Conservation (phyloP, 495 filamentous ascomycete genomes). For the Penicillium lividum region DNA sequence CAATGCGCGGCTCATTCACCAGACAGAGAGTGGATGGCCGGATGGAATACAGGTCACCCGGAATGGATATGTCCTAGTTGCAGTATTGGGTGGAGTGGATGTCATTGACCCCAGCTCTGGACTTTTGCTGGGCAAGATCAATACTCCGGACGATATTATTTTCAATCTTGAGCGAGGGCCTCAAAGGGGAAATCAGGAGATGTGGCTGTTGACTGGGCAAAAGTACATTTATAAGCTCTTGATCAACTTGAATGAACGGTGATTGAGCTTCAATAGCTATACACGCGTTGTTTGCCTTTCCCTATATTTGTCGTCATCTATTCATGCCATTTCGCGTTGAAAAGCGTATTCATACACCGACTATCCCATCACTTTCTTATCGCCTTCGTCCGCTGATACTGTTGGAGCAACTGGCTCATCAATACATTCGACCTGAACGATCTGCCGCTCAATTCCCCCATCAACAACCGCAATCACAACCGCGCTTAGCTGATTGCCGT, state of each 20-base stretch:
- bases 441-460: conserved; percentile 12
- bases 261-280: not conserved
- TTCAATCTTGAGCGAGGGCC: conserved; percentile 19
- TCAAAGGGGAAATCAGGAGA: not conserved
- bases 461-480: conserved; percentile 19
- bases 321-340: too few relatives aligned
- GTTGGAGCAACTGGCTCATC: conserved; percentile 19
- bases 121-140: conserved; percentile 14
- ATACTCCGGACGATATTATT: conserved; percentile 17
- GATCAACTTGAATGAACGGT: conserved; percentile 6
- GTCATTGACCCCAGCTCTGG: conserved; percentile 11
- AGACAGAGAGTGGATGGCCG: conserved; percentile 17
- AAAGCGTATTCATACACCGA: not conserved
- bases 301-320: too few relatives aligned
- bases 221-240: conserved; percentile 15
- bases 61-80: conserved; percentile 14
- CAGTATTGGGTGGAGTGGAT: conserved; percentile 17
- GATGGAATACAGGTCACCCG: conserved; percentile 19
- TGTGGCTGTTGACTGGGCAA: conserved; percentile 18
- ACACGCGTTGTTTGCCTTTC: too few relatives aligned
- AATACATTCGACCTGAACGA: conserved; percentile 26
- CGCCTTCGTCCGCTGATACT: not conserved
- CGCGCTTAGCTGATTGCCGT: conserved; percentile 26
- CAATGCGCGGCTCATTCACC: conserved; percentile 9
- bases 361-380: not conserved